Conservation (phyloP, 345 rosid species). For the Citrus sinensis region DVS_A1.0 CM039167.1:2274501-2275000, state of each 20-base stretch:
- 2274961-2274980: neutral
- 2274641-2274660: neutral
- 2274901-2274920: conserved; percentile 65
- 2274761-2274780: neutral
- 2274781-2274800: neutral
- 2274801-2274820: neutral
- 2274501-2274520: no score
- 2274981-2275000: neutral
- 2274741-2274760: neutral
- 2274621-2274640: neutral
- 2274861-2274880: conserved; percentile 71
- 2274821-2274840: conserved; percentile 3
- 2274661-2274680: neutral
- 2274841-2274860: conserved; percentile 51
- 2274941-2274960: conserved; percentile 31
- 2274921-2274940: conserved; percentile 97
- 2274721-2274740: neutral
- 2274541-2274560: neutral
- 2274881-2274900: conserved; percentile 78
- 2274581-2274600: neutral
- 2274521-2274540: neutral
- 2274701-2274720: neutral
- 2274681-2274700: neutral
- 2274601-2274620: neutral
- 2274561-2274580: neutral